phyloP scores from a whole-genome alignment of 202 grass and related monocot species.

The Zizania palustris region DNA sequence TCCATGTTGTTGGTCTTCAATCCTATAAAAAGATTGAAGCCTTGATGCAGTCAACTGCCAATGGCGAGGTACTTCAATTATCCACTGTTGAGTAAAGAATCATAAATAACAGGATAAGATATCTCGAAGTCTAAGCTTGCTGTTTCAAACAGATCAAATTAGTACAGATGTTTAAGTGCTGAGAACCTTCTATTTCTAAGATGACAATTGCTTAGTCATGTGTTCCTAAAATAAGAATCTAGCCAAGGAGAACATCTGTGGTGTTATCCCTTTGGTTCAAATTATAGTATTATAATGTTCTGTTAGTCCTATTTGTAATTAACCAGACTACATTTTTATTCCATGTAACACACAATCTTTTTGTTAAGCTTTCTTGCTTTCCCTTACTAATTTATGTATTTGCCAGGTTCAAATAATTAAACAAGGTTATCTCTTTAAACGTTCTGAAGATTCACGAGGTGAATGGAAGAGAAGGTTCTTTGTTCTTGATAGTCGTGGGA shows the following conservation, averaged over 20 bases:
- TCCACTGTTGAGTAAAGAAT: constrained; percentile 30
- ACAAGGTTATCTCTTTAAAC: constrained; percentile 95
- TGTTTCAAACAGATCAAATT: constrained; percentile 28
- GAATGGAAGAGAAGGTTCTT: constrained; percentile 97
- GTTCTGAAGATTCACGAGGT: constrained; percentile 71
- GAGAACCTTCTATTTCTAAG: constrained; percentile 15
- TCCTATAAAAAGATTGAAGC: constrained; percentile 95
- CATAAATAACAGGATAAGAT: constrained; percentile 12
- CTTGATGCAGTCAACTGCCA: constrained; percentile 89
- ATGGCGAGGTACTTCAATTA: constrained; percentile 71
- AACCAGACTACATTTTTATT: constrained; percentile 18
- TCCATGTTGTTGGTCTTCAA: constrained; percentile 88
- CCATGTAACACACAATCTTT: neutral
- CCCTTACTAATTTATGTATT: constrained; percentile 35
- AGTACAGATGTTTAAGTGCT: constrained; percentile 9
- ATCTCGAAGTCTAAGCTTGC: constrained; percentile 17
- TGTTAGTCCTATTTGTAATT: constrained; percentile 29
- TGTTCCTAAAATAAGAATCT: constrained; percentile 18
- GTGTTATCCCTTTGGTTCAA: constrained; percentile 21
- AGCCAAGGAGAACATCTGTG: constrained; percentile 11
- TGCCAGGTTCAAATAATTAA: constrained; percentile 97
- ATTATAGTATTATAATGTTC: constrained; percentile 20
- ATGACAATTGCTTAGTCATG: constrained; percentile 26
- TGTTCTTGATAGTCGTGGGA: constrained; percentile 92
- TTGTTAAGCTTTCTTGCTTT: neutral